Evolutionary conservation across 148 eudicot genomes (phyloP).

Genomic region (Vaccinium darrowii): DNA sequence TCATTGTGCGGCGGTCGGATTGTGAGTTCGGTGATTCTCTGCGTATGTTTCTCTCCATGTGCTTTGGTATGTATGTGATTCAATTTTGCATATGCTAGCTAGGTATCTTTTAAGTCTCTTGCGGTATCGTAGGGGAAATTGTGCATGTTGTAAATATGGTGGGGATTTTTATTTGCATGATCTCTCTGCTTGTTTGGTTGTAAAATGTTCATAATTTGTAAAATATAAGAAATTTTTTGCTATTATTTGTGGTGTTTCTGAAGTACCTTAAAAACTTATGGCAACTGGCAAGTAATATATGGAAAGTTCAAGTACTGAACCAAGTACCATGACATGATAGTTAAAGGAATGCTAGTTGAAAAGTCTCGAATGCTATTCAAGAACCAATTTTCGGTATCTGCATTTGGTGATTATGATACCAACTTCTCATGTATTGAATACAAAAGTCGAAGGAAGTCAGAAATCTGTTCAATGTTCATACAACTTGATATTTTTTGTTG

Average conservation of each 20-base stretch:
- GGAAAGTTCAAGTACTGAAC: not conserved
- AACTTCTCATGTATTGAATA: not conserved
- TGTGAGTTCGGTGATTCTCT: constrained; percentile 28
- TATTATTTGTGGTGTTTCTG: not conserved
- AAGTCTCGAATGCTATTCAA: not conserved
- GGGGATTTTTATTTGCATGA: not conserved
- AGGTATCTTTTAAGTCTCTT: not conserved
- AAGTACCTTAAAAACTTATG: not conserved
- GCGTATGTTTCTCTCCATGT: not conserved
- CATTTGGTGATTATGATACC: not conserved
- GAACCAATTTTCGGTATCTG: not conserved
- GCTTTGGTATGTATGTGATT: not conserved
- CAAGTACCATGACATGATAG: not conserved
- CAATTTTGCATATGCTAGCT: not conserved
- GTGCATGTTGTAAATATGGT: not conserved
- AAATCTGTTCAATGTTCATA: not conserved
- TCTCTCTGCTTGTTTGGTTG: not conserved
- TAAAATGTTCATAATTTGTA: not conserved
- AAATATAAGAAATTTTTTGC: not conserved
- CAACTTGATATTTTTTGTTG: not conserved
- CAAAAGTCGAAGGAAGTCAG: not conserved
- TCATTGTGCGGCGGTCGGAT: constrained; percentile 59
- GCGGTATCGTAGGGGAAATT: not conserved
- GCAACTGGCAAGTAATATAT: not conserved
- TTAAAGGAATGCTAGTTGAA: not conserved